A percentile compares a stretch with the other conserved stretches of the same genome.
phyloP scores from a whole-genome alignment of 805 yeast genomes.

The Groenewaldozyma tartarivorans region DNA sequence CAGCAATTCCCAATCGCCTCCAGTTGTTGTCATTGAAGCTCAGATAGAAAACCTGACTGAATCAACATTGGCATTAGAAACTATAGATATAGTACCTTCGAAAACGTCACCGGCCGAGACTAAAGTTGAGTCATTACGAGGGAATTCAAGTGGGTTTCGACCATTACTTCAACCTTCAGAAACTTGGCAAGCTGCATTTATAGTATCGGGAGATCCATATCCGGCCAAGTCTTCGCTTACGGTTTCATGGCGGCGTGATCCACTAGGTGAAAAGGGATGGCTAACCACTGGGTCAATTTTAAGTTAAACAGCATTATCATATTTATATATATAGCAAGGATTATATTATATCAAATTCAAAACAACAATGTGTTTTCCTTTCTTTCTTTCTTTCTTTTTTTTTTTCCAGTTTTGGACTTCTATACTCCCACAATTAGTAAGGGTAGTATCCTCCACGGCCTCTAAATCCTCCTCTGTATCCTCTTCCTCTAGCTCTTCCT shows the following conservation, averaged over 20 bases:
- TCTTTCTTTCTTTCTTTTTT: conserved; percentile 1
- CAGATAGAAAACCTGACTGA: conserved; percentile 27
- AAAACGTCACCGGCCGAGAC: conserved; percentile 13
- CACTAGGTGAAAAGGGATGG: conserved; percentile 28
- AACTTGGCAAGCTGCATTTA: conserved; percentile 20
- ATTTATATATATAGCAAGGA: neutral
- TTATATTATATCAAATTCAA: too few species aligned
- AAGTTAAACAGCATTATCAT: neutral
- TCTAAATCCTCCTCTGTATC: conserved; percentile 26
- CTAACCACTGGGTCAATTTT: conserved; percentile 16
- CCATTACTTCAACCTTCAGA: conserved; percentile 22
- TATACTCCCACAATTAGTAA: conserved; percentile 23
- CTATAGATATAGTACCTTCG: conserved; percentile 20
- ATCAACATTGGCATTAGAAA: conserved; percentile 21
- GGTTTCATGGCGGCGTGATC: conserved; percentile 29
- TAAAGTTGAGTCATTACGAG: conserved; percentile 11
- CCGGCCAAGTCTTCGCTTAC: conserved; percentile 12
- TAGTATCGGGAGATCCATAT: conserved; percentile 6
- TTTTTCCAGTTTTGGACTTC: conserved; percentile 1
- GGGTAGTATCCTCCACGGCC: conserved; percentile 40
- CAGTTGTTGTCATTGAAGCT: conserved; percentile 21
- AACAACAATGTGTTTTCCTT: too few species aligned
- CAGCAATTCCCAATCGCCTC: neutral
- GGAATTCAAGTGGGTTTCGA: neutral
- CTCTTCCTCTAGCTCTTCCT: conserved; percentile 31